Conservation (phyloP, 306 rosid genomes). For the Castanea mollissima region DNA sequence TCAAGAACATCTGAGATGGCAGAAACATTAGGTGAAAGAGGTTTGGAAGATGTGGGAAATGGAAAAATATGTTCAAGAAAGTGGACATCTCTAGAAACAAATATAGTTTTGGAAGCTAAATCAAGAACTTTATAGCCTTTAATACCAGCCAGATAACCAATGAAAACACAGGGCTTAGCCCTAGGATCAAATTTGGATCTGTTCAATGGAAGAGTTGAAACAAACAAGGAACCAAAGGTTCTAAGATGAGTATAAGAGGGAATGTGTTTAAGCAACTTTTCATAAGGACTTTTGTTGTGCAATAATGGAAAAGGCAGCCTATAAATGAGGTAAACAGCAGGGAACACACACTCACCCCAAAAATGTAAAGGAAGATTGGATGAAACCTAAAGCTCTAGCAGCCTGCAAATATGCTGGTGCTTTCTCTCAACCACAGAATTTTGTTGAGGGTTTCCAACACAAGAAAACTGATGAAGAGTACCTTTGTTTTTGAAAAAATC, state of each 20-base stretch:
- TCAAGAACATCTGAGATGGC: too few species aligned
- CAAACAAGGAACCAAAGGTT: neutral
- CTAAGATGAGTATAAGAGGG: neutral
- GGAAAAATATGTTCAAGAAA: neutral
- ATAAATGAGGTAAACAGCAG: neutral
- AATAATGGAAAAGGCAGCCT: neutral
- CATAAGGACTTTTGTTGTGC: neutral
- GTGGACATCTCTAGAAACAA: neutral
- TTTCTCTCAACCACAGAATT: neutral
- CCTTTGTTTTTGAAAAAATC: neutral
- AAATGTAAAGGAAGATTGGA: neutral
- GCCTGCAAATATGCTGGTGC: neutral
- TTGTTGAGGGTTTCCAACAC: neutral
- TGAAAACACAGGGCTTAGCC: neutral
- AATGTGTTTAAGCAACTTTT: neutral
- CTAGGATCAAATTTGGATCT: neutral
- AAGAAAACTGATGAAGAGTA: neutral
- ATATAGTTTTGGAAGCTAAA: neutral
- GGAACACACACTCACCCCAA: neutral
- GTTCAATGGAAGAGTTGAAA: neutral
- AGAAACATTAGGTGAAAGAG: too few species aligned
- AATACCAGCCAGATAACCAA: neutral
- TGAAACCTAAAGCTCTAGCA: neutral
- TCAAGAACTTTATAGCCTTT: neutral
- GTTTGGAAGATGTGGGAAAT: too few species aligned